These are phyloP conservation scores for Fusarium bactridioides DNA, from an alignment of 2,329 filamentous ascomycete species.

Conservation along the genomic window DNA sequence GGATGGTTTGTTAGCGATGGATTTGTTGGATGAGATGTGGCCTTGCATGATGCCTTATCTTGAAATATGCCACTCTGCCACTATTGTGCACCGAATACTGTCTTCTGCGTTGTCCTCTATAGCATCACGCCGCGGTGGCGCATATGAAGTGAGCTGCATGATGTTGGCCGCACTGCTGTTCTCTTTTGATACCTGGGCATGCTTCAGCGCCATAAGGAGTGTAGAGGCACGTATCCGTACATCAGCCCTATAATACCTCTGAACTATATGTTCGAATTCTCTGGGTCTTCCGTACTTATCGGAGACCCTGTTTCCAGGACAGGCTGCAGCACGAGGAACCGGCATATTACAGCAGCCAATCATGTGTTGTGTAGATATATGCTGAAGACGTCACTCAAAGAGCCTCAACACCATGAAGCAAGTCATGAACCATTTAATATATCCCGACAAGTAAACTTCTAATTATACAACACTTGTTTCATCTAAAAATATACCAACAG, in stretches of 20 bases:
- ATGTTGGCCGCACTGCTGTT: conserved; percentile 11
- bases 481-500: conserved; percentile 26
- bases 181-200: background rate
- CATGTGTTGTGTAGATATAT: background rate
- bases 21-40: conserved; percentile 9
- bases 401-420: conserved; percentile 40
- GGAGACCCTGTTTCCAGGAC: background rate
- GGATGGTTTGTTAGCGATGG: conserved; percentile 15
- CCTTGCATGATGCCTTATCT: conserved; percentile 13
- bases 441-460: background rate
- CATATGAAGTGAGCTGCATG: conserved; percentile 18
- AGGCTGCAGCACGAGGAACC: background rate
- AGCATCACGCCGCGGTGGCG: conserved; percentile 3
- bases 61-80: conserved; percentile 4
- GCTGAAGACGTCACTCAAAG: conserved; percentile 24
- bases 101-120: background rate
- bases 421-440: background rate
- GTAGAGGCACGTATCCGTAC: background rate
- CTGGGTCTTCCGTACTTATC: background rate
- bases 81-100: background rate
- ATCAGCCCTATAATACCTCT: background rate
- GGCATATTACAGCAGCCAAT: conserved; percentile 26
- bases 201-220: background rate
- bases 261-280: background rate
- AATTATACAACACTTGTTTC: conserved; percentile 4